phyloP scores from a whole-genome alignment of 2,329 filamentous ascomycete species.

The Phaeosphaeria sp. region DNA sequence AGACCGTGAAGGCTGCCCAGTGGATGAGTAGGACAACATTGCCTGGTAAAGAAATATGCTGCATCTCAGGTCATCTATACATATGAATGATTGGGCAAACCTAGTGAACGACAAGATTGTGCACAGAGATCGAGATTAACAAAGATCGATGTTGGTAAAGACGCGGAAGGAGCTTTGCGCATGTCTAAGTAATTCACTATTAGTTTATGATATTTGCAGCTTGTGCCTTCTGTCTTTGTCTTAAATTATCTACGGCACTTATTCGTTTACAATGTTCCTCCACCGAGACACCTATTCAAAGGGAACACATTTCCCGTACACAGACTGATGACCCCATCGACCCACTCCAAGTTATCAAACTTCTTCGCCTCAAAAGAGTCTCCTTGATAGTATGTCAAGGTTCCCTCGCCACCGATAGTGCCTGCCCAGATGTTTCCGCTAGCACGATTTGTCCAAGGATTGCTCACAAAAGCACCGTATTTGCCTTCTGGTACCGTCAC shows the following conservation, averaged over 20 bases:
- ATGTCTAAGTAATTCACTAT: no score
- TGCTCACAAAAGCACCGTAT: slow-evolving; percentile 51
- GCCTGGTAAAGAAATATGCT: neutral
- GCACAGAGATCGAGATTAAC: neutral
- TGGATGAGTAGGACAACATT: neutral
- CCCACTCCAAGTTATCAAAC: slow-evolving; percentile 47
- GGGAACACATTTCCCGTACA: slow-evolving; percentile 49
- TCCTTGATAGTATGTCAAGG: slow-evolving; percentile 35
- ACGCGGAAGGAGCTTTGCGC: neutral
- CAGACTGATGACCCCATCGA: slow-evolving; percentile 49
- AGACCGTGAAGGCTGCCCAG: neutral
- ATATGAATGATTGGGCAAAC: neutral
- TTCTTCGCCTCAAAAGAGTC: slow-evolving; percentile 45
- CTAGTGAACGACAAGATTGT: neutral
- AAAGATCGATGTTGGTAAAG: neutral
- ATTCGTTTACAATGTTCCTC: slow-evolving; percentile 39
- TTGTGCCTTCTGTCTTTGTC: neutral
- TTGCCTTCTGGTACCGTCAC: slow-evolving; percentile 46
- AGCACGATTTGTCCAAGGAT: slow-evolving; percentile 41
- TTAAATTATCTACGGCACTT: no score
- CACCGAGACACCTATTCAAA: slow-evolving; percentile 48
- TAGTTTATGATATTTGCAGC: no score
- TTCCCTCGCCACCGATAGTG: slow-evolving; percentile 39
- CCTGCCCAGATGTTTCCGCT: slow-evolving; percentile 47
- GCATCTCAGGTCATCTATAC: no score